Conservation (phyloP, 306 rosid genomes). For the Glycyrrhiza uralensis region DNA sequence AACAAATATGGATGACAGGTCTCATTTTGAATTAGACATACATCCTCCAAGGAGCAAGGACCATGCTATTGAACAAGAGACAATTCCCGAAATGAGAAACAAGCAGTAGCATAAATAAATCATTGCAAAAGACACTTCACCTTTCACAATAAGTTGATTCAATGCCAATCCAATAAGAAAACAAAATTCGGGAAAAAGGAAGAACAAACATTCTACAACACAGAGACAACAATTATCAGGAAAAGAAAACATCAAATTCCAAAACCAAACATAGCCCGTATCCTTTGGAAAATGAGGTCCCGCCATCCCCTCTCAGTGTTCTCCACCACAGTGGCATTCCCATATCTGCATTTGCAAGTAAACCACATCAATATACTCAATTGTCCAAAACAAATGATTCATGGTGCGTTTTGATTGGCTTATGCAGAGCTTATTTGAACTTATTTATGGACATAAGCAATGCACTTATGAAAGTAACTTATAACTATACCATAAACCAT, state of each 20-base stretch:
- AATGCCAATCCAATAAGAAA: constrained; percentile 13
- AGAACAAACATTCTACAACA: constrained; percentile 5
- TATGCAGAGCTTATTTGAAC: no score
- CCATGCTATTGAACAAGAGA: background rate
- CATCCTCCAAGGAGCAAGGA: background rate
- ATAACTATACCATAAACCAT: no score
- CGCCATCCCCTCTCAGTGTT: constrained; percentile 97
- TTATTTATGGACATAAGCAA: no score
- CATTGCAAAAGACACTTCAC: constrained; percentile 21
- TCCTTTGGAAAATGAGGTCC: constrained; percentile 90
- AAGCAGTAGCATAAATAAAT: background rate
- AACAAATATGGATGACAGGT: background rate
- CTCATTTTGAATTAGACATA: background rate
- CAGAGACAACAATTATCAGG: background rate
- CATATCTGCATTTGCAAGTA: constrained; percentile 54
- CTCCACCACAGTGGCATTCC: constrained; percentile 92
- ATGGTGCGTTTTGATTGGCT: no score
- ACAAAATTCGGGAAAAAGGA: background rate
- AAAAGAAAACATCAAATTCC: constrained; percentile 56
- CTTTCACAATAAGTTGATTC: constrained; percentile 6
- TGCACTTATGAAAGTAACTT: no score
- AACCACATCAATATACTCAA: background rate
- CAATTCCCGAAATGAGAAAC: background rate
- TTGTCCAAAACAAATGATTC: background rate
- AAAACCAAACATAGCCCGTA: constrained; percentile 80